Evolutionary conservation across 495 filamentous ascomycete genomes (phyloP), one percentile per base, ranked within the genome.

Genomic region (Apodospora peruviana): DNA sequence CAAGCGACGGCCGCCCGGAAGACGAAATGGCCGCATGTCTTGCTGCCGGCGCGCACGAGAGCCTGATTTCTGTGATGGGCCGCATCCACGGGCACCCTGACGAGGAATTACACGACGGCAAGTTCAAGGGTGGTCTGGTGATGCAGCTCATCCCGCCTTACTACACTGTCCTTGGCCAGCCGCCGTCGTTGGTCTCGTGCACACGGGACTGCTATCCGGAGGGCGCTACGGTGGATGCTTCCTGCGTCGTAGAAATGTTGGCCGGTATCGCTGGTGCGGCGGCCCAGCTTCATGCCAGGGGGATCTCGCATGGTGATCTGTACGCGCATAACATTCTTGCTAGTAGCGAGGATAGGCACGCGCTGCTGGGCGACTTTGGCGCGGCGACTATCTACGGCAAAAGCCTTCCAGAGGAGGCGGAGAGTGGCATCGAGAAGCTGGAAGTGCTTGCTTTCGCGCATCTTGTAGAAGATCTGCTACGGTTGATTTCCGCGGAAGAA

Each of bases 371-470:
- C 7, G 68, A 69, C 25, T 73, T 74, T 43, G 68, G 67, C 2
- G 74, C 70, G 3, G 72, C 70, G 8, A 73, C 71, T 1, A 58
- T 74, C n/a, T 74, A 73, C 43, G 55, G 53, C n/a, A 20, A 45
- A 5, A 46, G 47, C 23, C 58, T 47, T 9, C 36, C 41, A 5
- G 40, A 43, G 32, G 44, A 36, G 0, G 38, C 32, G 2, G 50
- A 42, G 17, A 32, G 25, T n/a, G 47, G 25, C 23, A 29, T 74
- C 2, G 70, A 76, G 54, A 65, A 47, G 53, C 45, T 74, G 23
- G 71, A 75, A 46, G 69, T 74, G 14, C 56, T 71, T 45, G 72
- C 72, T 10, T 77, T 74, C 52, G 70, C 60, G 16, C 57, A 69
- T 47, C 54, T 77, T 27, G 48, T 72, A 43, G 72, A 73, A 41